Evolutionary conservation across 1,139 yeast genomes (phyloP).

Genomic region (Oligophagozyma castellii): DNA sequence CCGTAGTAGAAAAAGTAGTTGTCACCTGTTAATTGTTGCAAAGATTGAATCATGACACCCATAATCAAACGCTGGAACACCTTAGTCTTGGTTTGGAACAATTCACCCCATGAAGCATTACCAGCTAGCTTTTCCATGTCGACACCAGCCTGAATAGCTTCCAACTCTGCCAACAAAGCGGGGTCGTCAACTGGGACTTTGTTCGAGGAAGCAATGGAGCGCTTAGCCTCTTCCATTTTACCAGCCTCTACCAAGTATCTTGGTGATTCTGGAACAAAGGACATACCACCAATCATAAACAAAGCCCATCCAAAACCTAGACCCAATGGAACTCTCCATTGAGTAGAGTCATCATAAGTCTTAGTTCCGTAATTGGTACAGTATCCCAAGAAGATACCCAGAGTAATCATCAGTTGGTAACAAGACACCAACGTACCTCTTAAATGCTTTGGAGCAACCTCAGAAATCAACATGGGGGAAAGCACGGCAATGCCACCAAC

Average conservation of each 20-base stretch:
- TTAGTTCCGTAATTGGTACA: slow-evolving; percentile 43
- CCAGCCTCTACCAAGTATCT: slow-evolving; percentile 45
- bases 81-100: slow-evolving; percentile 20
- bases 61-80: slow-evolving; percentile 45
- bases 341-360: slow-evolving; percentile 31
- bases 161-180: slow-evolving; percentile 41
- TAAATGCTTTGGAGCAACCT: slow-evolving; percentile 47
- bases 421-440: slow-evolving; percentile 51
- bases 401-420: slow-evolving; percentile 47
- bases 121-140: slow-evolving; percentile 30
- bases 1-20: slow-evolving; percentile 69
- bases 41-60: slow-evolving; percentile 48
- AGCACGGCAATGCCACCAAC: slow-evolving; percentile 48
- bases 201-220: slow-evolving; percentile 31
- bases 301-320: slow-evolving; percentile 30
- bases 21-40: slow-evolving; percentile 65
- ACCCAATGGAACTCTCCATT: slow-evolving; percentile 49
- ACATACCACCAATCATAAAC: slow-evolving; percentile 36
- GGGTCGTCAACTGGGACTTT: slow-evolving; percentile 30
- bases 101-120: slow-evolving; percentile 25
- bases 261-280: slow-evolving; percentile 64
- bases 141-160: slow-evolving; percentile 45
- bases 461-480: slow-evolving; percentile 48
- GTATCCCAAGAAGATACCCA: slow-evolving; percentile 46
- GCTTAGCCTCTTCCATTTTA: slow-evolving; percentile 40